A percentile compares a stretch with the other conserved stretches of the same genome.
Conservation (phyloP, 2,329 filamentous ascomycete genomes). For the Stachybotrys elegans region DNA sequence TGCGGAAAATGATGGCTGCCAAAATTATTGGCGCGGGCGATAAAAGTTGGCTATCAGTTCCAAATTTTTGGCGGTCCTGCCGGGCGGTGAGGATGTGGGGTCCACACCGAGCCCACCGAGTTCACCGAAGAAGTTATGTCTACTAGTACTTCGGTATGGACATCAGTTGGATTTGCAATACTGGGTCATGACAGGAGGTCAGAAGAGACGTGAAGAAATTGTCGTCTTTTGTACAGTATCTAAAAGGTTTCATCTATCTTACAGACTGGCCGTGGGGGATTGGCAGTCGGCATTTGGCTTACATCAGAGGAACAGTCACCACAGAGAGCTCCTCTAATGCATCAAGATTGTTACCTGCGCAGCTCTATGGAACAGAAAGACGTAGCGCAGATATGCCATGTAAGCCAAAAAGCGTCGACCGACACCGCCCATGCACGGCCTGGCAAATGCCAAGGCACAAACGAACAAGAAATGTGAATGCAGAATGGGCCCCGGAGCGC, state of each 20-base stretch:
- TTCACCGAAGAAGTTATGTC: background rate
- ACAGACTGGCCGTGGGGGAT: background rate
- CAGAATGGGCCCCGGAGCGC: constrained; percentile 7
- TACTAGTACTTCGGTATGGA: background rate
- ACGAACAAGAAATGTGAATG: constrained; percentile 15
- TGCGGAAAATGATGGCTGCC: constrained; percentile 21
- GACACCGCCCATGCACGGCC: constrained; percentile 21
- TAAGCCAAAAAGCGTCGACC: too few species aligned
- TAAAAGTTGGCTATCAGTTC: constrained; percentile 20
- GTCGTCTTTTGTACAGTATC: background rate
- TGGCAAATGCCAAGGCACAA: constrained; percentile 18
- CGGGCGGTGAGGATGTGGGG: constrained; percentile 34
- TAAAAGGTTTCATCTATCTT: background rate
- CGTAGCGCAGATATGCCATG: constrained; percentile 22
- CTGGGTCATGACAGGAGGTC: background rate
- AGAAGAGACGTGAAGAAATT: background rate
- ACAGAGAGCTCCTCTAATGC: constrained; percentile 6
- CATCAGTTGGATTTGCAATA: background rate
- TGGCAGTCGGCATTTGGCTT: too few species aligned
- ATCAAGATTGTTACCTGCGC: constrained; percentile 26
- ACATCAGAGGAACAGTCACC: background rate
- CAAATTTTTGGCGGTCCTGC: constrained; percentile 39
- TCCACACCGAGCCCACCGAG: too few species aligned
- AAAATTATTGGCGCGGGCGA: constrained; percentile 16
- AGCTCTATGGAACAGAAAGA: constrained; percentile 26